Percentiles rank a stretch among this genome's conserved stretches.
Conservation (phyloP, 1,139 yeast species). For the Yamadazyma atmosphaerica region DNA sequence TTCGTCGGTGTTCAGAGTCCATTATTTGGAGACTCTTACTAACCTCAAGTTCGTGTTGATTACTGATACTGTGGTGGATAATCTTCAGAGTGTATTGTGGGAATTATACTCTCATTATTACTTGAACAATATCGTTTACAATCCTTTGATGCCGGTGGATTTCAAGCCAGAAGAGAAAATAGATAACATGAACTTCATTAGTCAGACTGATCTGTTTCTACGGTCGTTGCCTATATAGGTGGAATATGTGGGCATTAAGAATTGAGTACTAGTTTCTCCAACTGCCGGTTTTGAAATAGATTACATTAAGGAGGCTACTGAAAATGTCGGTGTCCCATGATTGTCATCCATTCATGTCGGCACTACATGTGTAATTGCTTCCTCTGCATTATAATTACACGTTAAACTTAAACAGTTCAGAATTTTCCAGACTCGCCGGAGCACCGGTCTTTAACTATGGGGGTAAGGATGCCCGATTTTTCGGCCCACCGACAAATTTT, state of each 20-base stretch:
- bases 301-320: too few relatives aligned
- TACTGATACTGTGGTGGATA: conserved; percentile 66
- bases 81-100: conserved; percentile 59
- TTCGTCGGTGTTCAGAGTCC: conserved; percentile 75
- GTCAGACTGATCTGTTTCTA: conserved; percentile 42
- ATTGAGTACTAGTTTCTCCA: too few relatives aligned
- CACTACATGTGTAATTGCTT: neutral
- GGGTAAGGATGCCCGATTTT: conserved; percentile 3
- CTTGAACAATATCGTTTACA: conserved; percentile 68
- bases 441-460: conserved; percentile 6
- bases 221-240: conserved; percentile 27
- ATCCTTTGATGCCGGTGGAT: conserved; percentile 57
- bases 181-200: conserved; percentile 44
- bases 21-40: conserved; percentile 76
- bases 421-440: too few relatives aligned
- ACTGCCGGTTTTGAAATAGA: too few relatives aligned
- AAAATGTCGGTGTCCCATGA: too few relatives aligned
- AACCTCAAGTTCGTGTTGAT: conserved; percentile 74
- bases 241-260: too few relatives aligned
- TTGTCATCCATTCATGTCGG: too few relatives aligned
- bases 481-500: conserved; percentile 4
- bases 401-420: too few relatives aligned
- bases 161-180: conserved; percentile 41
- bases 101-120: conserved; percentile 70
- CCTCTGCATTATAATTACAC: too few relatives aligned